Evolutionary conservation across 371 early-diverging fungal genomes (phyloP), one percentile per base, ranked within the genome.

Genomic region (Lichtheimia hyalospora): DNA sequence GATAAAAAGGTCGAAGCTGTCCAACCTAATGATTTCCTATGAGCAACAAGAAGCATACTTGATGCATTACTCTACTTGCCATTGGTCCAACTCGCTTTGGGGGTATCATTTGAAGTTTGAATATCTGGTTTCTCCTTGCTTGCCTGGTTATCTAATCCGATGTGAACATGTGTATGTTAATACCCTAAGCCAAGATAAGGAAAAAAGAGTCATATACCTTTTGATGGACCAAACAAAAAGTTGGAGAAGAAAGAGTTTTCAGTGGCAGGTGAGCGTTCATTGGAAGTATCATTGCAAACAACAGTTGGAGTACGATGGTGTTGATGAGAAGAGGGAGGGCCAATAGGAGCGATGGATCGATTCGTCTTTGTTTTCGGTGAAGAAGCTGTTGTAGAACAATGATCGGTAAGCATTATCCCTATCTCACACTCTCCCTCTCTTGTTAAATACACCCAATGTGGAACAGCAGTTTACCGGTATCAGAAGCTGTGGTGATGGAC

Each of bases 201-300:
- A 34, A 10, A 34, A 1, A 34, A 34, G 8, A 8, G n/a, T n/a
- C n/a, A n/a, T 10, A 8, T 34, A 34, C 34, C 34, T 34, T 34
- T 34, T 5, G 34, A 34, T 8, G 34, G 34, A 34, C 34, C 67
- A 50, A 68, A 64, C 15, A 63, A 44, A 24, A 64, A 63, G 43
- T 68, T 64, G 10, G 69, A 68, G 18, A 68, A 68, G 58, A 68
- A 64, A 5, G 69, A 68, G 51, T 61, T 42, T 44, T 44, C 46
- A n/a, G 39, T 39, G 41, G 41, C 58, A 49, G 52, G 53, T n/a
- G n/a, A n/a, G 15, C 54, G 49, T 41, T 51, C 60, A 51, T 51
- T 59, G 34, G 34, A 34, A 34, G 34, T 5, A 34, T 34, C 34
- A 34, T 34, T 34, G 34, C 34, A 34, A 34, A 34, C 34, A 34